A percentile compares a stretch with the other conserved stretches of the same genome.
Evolutionary conservation across 768 basidiomycete genomes (phyloP).

Genomic region (Mycena latifolia): DNA sequence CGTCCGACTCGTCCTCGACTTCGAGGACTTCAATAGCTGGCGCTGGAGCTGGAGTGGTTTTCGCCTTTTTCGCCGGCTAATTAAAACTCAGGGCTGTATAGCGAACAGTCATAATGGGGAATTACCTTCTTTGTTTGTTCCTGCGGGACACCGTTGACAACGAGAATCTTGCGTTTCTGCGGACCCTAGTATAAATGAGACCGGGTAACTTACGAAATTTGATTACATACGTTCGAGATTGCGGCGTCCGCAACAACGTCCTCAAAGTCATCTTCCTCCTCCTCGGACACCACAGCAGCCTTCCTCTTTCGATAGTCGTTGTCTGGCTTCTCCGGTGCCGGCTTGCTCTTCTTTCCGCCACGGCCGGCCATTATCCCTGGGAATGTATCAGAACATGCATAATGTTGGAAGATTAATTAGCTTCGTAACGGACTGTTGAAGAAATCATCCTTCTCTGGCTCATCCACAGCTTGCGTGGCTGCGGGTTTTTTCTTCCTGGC

Average conservation of each 20-base stretch:
- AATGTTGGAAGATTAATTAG: too few relatives aligned
- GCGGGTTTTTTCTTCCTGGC: too few relatives aligned
- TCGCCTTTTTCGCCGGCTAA: neutral
- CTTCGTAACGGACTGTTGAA: neutral
- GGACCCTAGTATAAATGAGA: neutral
- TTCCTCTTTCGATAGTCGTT: neutral
- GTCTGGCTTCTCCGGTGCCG: neutral
- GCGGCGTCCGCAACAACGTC: neutral
- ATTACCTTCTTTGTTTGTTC: slow-evolving; percentile 1
- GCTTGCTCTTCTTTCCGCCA: neutral
- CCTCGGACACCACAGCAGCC: neutral
- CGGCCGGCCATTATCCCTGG: neutral
- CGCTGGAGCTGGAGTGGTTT: neutral
- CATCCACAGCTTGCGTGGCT: neutral
- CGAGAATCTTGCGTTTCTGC: neutral
- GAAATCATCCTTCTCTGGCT: neutral
- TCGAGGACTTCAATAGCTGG: neutral
- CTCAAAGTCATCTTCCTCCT: slow-evolving; percentile 13
- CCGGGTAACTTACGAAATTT: neutral
- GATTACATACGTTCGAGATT: neutral
- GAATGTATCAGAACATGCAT: neutral
- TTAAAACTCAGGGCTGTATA: neutral
- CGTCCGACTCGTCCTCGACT: neutral
- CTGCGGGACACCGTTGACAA: slow-evolving; percentile 15
- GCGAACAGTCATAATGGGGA: neutral